These are phyloP conservation scores for Sphaerulina musiva DNA, from an alignment of 2,329 filamentous ascomycete species.

Conservation along the genomic window DNA sequence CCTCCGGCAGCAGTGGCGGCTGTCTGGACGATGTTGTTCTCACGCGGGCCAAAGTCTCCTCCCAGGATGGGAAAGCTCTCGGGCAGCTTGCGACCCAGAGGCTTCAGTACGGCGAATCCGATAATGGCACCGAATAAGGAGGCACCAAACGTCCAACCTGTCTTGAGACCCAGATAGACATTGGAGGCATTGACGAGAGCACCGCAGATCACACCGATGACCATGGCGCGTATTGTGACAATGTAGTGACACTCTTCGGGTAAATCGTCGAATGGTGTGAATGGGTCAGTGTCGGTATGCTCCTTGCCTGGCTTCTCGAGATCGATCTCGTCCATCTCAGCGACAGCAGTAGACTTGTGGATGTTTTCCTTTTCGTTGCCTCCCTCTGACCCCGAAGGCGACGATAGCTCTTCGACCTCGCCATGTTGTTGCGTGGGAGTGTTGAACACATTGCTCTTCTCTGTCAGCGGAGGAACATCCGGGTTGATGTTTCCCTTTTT, in stretches of 20 bases:
- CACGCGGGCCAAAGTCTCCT: slow-evolving; percentile 52
- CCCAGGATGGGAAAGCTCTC: slow-evolving; percentile 48
- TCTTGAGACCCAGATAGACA: slow-evolving; percentile 52
- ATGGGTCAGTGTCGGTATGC: slow-evolving; percentile 35
- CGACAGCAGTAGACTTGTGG: slow-evolving; percentile 28
- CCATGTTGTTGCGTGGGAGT: slow-evolving; percentile 16
- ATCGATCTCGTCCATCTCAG: slow-evolving; percentile 27
- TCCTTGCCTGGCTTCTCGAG: slow-evolving; percentile 27
- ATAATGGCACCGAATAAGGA: slow-evolving; percentile 45
- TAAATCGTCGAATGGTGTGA: slow-evolving; percentile 40
- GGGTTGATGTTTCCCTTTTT: slow-evolving; percentile 26
- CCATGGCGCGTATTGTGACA: slow-evolving; percentile 50
- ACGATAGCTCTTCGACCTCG: slow-evolving; percentile 3
- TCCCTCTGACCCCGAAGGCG: not conserved
- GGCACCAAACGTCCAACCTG: slow-evolving; percentile 42
- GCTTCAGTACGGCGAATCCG: slow-evolving; percentile 53
- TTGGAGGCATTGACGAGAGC: slow-evolving; percentile 58
- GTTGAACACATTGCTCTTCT: slow-evolving; percentile 36
- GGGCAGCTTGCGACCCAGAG: slow-evolving; percentile 46
- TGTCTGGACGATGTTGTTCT: slow-evolving; percentile 58
- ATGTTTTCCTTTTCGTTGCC: slow-evolving; percentile 23
- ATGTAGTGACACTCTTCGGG: slow-evolving; percentile 44
- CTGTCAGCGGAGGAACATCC: slow-evolving; percentile 30
- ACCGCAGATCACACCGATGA: slow-evolving; percentile 52
- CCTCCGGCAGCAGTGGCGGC: slow-evolving; percentile 55